Base-by-base conservation (phyloP, 2,329 filamentous ascomycete species). In the Fusarium longipes region DNA sequence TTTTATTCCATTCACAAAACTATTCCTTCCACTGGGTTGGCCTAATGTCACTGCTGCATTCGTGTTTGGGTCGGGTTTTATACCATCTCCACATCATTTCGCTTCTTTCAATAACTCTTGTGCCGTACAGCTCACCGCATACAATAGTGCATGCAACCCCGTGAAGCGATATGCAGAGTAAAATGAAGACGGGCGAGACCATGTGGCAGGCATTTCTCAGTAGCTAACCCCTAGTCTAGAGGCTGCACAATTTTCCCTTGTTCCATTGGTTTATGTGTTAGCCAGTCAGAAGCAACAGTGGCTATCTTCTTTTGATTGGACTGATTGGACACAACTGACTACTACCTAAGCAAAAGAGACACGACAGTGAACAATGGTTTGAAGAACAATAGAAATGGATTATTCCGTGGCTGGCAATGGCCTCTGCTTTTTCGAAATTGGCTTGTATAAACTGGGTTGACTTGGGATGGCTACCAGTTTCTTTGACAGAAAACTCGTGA, bases 1-100 rank as follows among this genome's bases (percentile, higher is more conserved):
- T 71, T 42, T 53, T 45, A 36, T 44, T 55, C 30, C 32, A 12
- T 35, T 67, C 38, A 65, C 38, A 65, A 60, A 29, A 32, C 22
- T 38, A 51, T 48, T 36, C 22, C 45, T 14, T 5, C 17, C 17
- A 17, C 9, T 38, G 45, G n/a, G 25, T 36, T 36, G 30, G 32
- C 15, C 45, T 38, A 33, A 49, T 61, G 32, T 47, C 40, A 40
- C 42, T 36, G 40, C 42, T 57, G 35, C 49, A 62, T 50, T 54
- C 44, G 56, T 66, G 62, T 63, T 58, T 48, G 27, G 11, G 35
- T 47, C 40, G 33, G 20, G 20, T 48, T 39, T 61, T 56, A 50
- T 57, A 45, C 48, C 33, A 61, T 70, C 63, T 55, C 67, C 67
- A 67, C 67, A 69, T 70, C 54, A 70, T 69, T 42, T 69, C 66